Base-by-base conservation (phyloP, 306 rosid species). In the Comarum palustre region DNA sequence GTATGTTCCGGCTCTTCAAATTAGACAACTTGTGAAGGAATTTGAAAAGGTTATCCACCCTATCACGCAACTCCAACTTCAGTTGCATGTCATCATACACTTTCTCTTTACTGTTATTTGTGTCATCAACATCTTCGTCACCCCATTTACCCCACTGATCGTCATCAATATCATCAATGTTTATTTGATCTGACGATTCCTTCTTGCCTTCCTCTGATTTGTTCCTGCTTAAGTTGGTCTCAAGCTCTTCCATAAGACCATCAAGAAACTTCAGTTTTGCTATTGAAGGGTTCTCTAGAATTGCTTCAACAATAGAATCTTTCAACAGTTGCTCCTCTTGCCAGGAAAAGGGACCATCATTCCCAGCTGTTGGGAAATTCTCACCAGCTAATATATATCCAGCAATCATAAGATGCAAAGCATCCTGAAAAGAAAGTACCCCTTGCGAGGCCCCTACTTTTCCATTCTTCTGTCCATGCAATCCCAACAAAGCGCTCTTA, bases 81-180 rank as follows among this genome's bases (percentile, higher is more conserved):
- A 93, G 86, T 82, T 93, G 98, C 92, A 85, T 76, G 76, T 87
- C 85, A 71, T 74, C 84, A 69, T 86, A 91, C 10, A 20, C 89
- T 73, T 86, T 84, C 74, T 86, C 91, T 73, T 65, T 80, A 77
- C 78, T 87, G 71, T 64, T 82, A 43, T 42, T 71, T 41, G 75
- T 82, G 24, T 82, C 76, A 19, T 83, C 92, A 52, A 74, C 86
- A 62, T 93, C 98, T 81, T 93, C 98, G 45, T 93, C 96, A 1
- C 97, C 97, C 98, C 97, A 93, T 77, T 81, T 82, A 5, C 92
- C 96, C 98, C 98, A 93, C 34, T 86, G 90, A 68, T 93, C 98
- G 52, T 89, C 96, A 4, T 93, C 98, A 75, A 89, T 85, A 72
- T 89, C 96, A 75, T 89, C 94, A 57, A 86, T 85, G 6, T 89